Base-by-base conservation (phyloP, 306 rosid genomes). In the Carpinus fangiana region DNA sequence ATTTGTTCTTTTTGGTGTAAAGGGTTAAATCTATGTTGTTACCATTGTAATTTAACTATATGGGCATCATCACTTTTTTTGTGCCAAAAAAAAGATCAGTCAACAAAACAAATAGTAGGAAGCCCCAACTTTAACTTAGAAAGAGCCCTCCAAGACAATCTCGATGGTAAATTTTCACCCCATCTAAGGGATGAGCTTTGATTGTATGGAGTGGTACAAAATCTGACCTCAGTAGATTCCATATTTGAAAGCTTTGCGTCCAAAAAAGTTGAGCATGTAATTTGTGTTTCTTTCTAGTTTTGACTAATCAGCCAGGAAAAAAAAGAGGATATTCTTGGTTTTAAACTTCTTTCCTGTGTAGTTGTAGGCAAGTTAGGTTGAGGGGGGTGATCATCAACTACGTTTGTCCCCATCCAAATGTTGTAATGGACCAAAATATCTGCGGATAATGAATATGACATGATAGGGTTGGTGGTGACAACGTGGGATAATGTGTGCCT, bases 371-470 rank as follows among this genome's bases (percentile, higher is more conserved):
- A 67, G 47, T 41, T 41, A 8, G 14, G 10, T 20, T 26, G 8
- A 0, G 14, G 18, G 18, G 28, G 26, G 51, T 67, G 51, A 10
- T n/a, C 5, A 41, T 41, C 51, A 41, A n/a, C 10, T 23, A n/a
- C 51, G 16, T 9, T 9, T 41, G 34, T 7, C n/a, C 59, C 57
- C 69, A 77, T 41, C 16, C 45, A 10, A 53, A 45, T 41, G 18
- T 17, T 8, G 36, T n/a, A 47, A 56, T 28, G 13, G 57, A 38
- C 60, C 73, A 79, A 77, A 69, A 74, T 72, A 83, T 76, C 61
- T 74, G 54, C 31, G 28, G 78, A 82, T 78, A 68, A 83, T 28
- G 89, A 80, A 80, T 73, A 67, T 38, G 73, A 80, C 81, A 73
- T 41, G 62, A 31, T 34, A 65, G 70, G 11, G 74, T 70, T 50